Conservation (phyloP, 2,329 filamentous ascomycete genomes). For the Colletotrichum cereale region DNA sequence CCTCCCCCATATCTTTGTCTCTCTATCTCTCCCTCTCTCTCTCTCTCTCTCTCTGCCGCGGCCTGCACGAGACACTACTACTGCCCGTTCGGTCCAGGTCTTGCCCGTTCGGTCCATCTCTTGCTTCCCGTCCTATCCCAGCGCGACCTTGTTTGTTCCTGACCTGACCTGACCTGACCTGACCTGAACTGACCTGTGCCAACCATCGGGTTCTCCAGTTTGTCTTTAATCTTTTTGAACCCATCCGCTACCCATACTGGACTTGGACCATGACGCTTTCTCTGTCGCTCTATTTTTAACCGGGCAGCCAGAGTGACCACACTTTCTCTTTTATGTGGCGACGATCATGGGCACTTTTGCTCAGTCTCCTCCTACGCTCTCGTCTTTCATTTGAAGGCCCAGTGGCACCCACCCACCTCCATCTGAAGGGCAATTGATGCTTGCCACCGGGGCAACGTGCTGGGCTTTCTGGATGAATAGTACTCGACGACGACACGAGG, state of each 20-base stretch:
- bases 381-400: constrained; percentile 50
- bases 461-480: constrained; percentile 41
- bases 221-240: constrained; percentile 40
- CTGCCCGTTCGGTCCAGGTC: constrained; percentile 18
- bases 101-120: constrained; percentile 14
- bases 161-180: constrained; percentile 35
- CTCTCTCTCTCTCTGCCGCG: constrained; percentile 5
- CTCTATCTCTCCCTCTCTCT: constrained; percentile 24
- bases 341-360: constrained; percentile 54
- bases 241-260: constrained; percentile 33
- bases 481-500: constrained; percentile 40
- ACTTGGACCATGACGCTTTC: constrained; percentile 40
- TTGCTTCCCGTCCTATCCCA: constrained; percentile 27
- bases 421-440: constrained; percentile 41
- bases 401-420: constrained; percentile 32
- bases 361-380: constrained; percentile 48
- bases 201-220: constrained; percentile 26
- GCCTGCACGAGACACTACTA: constrained; percentile 17
- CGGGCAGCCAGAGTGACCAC: constrained; percentile 25
- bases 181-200: constrained; percentile 13
- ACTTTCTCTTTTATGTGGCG: constrained; percentile 46
- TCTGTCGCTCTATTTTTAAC: constrained; percentile 42
- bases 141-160: constrained; percentile 22
- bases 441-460: constrained; percentile 47
- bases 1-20: constrained; percentile 40